A percentile compares a stretch with the other conserved stretches of the same genome.
phyloP scores from a whole-genome alignment of 2,329 filamentous ascomycete species.

The Aureobasidium sp. region DNA sequence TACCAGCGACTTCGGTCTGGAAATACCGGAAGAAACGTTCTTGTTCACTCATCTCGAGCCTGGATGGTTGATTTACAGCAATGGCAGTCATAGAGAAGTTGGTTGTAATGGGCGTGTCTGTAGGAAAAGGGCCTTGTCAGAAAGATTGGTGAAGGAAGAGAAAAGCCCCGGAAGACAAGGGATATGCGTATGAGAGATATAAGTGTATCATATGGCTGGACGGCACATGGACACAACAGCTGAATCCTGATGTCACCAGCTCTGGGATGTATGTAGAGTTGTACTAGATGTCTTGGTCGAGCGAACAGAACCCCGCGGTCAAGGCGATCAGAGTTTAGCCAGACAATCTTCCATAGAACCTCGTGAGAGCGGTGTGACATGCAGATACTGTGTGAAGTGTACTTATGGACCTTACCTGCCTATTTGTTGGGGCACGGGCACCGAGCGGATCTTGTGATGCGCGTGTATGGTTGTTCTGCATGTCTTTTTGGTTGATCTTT shows the following conservation, averaged over 20 bases:
- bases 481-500: background rate
- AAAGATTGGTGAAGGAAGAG: background rate
- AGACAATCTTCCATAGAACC: background rate
- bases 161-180: background rate
- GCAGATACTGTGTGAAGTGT: background rate
- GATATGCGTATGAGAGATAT: background rate
- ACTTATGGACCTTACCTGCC: background rate
- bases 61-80: background rate
- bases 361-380: background rate
- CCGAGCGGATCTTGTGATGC: background rate
- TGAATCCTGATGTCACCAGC: constrained; percentile 7
- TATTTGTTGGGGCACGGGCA: background rate
- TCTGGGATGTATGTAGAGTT: background rate
- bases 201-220: background rate
- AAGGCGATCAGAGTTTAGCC: background rate
- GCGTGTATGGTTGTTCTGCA: background rate
- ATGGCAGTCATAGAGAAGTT: constrained; percentile 5
- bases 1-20: constrained; percentile 63
- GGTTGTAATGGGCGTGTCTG: background rate
- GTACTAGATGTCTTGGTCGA: constrained; percentile 1
- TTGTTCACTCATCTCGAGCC: constrained; percentile 6
- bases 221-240: background rate
- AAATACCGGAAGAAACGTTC: constrained; percentile 79
- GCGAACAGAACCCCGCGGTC: background rate
- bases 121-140: background rate